Percentiles rank a stretch among this genome's conserved stretches.
Conservation (phyloP, 176 grass and related monocot genomes). For the Eremochloa ophiuroides region DNA sequence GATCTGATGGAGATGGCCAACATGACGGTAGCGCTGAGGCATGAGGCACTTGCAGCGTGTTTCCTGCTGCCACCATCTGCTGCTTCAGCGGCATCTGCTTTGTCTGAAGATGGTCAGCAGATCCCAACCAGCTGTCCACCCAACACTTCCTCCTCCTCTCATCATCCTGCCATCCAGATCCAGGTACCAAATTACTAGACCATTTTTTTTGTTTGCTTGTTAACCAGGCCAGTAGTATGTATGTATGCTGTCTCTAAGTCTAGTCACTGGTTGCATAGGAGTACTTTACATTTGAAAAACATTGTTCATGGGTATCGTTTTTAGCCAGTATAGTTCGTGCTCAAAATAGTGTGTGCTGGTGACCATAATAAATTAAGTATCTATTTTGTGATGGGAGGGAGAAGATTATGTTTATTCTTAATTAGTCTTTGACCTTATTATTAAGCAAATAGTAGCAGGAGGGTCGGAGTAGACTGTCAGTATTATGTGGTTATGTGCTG, state of each 20-base stretch:
- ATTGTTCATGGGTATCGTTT: not conserved
- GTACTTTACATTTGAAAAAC: not conserved
- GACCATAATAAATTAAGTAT: not conserved
- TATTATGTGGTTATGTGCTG: constrained; percentile 41
- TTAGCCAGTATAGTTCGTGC: not conserved
- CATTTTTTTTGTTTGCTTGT: not conserved
- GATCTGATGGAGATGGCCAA: constrained; percentile 35
- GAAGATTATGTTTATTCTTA: not conserved
- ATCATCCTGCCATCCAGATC: constrained; percentile 34
- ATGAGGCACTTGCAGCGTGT: constrained; percentile 32
- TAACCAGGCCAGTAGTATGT: not conserved
- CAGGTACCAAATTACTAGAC: constrained; percentile 13
- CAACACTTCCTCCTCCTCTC: constrained; percentile 33
- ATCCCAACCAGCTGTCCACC: constrained; percentile 39
- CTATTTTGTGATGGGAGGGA: not conserved
- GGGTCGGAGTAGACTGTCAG: not conserved
- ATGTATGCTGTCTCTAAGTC: not conserved
- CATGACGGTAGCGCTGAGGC: constrained; percentile 36
- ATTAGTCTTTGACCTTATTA: not conserved
- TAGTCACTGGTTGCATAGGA: not conserved
- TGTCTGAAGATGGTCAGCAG: constrained; percentile 34
- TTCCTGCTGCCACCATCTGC: constrained; percentile 36
- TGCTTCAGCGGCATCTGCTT: constrained; percentile 3
- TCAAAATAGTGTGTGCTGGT: not conserved
- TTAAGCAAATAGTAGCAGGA: not conserved